phyloP scores from a whole-genome alignment of 306 rosid genomes.

The Fragaria iinumae region DNA sequence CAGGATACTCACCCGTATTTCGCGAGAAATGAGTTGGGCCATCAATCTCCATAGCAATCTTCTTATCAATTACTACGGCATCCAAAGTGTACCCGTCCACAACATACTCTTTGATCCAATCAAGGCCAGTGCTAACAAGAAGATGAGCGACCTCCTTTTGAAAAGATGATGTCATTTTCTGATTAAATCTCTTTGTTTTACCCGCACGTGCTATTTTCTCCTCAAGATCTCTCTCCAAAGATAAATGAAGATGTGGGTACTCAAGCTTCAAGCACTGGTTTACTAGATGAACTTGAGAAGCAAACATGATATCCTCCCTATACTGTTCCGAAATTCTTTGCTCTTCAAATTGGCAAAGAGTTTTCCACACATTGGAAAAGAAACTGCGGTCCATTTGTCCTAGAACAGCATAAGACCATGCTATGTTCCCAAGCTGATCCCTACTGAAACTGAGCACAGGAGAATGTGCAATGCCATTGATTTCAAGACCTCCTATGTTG shows the following conservation, averaged over 20 bases:
- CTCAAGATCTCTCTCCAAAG: slow-evolving; percentile 54
- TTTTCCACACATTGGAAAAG: slow-evolving; percentile 64
- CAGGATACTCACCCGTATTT: slow-evolving; percentile 59
- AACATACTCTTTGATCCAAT: slow-evolving; percentile 74
- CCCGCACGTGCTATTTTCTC: slow-evolving; percentile 61
- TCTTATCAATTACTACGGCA: slow-evolving; percentile 71
- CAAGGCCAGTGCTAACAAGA: slow-evolving; percentile 73
- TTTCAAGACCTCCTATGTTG: slow-evolving; percentile 27
- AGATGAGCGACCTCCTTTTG: slow-evolving; percentile 90
- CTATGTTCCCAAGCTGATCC: slow-evolving; percentile 76
- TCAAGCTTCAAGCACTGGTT: slow-evolving; percentile 91
- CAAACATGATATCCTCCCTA: slow-evolving; percentile 83
- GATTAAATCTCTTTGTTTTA: slow-evolving; percentile 73
- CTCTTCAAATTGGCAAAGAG: slow-evolving; percentile 60
- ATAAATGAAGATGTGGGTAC: slow-evolving; percentile 66
- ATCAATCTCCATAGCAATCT: slow-evolving; percentile 89
- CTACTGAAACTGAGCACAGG: slow-evolving; percentile 60
- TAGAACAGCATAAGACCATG: slow-evolving; percentile 90
- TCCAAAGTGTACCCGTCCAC: slow-evolving; percentile 80
- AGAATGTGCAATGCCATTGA: slow-evolving; percentile 30
- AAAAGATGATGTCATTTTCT: slow-evolving; percentile 67
- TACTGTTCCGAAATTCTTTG: slow-evolving; percentile 78
- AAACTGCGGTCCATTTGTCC: slow-evolving; percentile 68
- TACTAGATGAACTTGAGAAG: slow-evolving; percentile 80
- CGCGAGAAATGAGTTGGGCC: slow-evolving; percentile 99